These are phyloP conservation scores for Fragaria iinumae DNA, from an alignment of 306 rosid species.

Conservation along the genomic window DNA sequence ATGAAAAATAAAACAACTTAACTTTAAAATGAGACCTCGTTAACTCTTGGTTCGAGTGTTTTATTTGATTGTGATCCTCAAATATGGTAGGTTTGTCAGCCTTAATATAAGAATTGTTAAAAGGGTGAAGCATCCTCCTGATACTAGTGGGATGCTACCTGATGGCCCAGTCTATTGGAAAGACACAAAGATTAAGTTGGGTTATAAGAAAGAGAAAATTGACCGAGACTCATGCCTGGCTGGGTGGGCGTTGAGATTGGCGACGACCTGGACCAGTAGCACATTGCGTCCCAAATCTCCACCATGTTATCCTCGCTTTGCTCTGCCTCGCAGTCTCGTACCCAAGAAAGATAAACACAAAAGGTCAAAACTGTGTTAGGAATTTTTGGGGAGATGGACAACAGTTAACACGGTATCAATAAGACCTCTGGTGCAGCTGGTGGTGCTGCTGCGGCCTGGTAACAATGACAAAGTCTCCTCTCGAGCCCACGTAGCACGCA, in stretches of 20 bases:
- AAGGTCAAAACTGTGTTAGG: not conserved
- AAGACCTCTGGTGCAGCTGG: not conserved
- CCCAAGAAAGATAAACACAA: not conserved
- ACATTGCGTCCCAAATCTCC: not conserved
- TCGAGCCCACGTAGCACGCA: conserved; percentile 1
- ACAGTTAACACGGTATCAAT: not conserved
- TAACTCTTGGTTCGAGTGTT: too few relatives aligned
- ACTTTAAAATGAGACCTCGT: too few relatives aligned
- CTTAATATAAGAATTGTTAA: too few relatives aligned
- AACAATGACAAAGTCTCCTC: conserved; percentile 14
- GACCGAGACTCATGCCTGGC: not conserved
- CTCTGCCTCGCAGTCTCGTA: not conserved
- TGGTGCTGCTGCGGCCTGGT: not conserved
- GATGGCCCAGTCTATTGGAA: not conserved
- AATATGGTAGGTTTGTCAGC: too few relatives aligned
- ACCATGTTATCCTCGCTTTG: not conserved
- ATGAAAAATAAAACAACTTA: too few relatives aligned
- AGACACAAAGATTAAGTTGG: not conserved
- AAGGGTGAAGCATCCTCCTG: not conserved
- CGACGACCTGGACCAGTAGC: not conserved
- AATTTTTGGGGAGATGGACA: not conserved
- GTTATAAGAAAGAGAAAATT: not conserved
- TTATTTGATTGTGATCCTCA: too few relatives aligned
- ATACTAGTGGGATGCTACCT: not conserved
- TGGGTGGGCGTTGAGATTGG: not conserved